Base-by-base conservation (phyloP, 306 rosid genomes). In the Sechiopsis laciniata region DNA sequence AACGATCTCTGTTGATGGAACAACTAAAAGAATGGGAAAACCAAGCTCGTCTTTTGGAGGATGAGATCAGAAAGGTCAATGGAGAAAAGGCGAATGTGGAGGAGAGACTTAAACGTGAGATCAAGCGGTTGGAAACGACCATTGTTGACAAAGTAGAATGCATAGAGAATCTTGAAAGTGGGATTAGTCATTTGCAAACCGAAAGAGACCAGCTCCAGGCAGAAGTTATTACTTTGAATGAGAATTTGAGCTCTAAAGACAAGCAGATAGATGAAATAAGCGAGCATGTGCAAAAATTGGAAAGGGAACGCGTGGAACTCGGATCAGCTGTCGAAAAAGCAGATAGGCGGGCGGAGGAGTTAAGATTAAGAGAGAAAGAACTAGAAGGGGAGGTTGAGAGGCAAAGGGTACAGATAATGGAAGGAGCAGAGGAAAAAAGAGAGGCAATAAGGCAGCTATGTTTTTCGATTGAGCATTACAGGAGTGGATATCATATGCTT, bases 381-480 rank as follows among this genome's bases (percentile, higher is more conserved):
- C 83, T 95, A 0, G 90, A 84, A 70, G 89, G 79, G 71, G 91
- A 86, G 81, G 77, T 89, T 13, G 87, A 91, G 86, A 88, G 84
- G 83, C 96, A 85, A 78, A 88, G 80, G 69, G 57, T 10, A 1
- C 75, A 55, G 61, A 91, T 95, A 32, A 63, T 61, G 40, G 92
- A 95, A 79, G 89, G 87, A 74, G 97, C 91, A 6, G 99, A 95
- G 74, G 95, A 82, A 80, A 95, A 95, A 66, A 84, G 99, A 8
- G 99, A 95, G 83, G 99, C 74, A 6, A 95, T 95, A 62, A 64
- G 99, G 79, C 99, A 95, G 84, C 85, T 95, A 26, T 95, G 99
- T 69, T 80, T 91, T 76, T 89, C 97, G 11, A 83, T 95, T 0
- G 97, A 91, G 77, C 95, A 95, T 78, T 95, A 95, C 21, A 86